Conservation (phyloP, 2,329 filamentous ascomycete genomes). For the Penicillium occitanis region DNA sequence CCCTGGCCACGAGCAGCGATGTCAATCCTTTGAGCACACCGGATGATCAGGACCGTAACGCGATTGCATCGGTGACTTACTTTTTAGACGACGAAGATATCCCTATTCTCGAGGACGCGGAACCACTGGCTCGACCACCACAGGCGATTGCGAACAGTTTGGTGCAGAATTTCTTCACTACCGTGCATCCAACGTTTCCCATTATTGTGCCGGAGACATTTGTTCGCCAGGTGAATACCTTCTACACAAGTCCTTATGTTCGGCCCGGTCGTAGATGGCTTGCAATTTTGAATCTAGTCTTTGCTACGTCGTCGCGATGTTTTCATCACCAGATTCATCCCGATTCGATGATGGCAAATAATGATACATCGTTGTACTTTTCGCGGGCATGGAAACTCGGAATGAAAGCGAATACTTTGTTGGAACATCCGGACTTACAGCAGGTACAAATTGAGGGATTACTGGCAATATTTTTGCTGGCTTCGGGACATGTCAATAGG, state of each 20-base stretch:
- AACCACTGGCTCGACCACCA: constrained; percentile 38
- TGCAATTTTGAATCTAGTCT: constrained; percentile 46
- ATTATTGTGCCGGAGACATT: constrained; percentile 44
- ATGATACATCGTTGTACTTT: constrained; percentile 45
- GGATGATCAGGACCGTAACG: constrained; percentile 28
- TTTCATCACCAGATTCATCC: constrained; percentile 31
- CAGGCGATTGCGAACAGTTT: constrained; percentile 41
- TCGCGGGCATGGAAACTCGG: constrained; percentile 44
- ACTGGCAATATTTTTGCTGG: constrained; percentile 43
- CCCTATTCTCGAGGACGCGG: constrained; percentile 35
- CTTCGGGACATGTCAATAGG: constrained; percentile 46
- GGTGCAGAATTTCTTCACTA: constrained; percentile 41
- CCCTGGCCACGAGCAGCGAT: background rate
- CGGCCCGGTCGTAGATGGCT: constrained; percentile 43
- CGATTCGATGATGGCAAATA: constrained; percentile 28
- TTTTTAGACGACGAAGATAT: constrained; percentile 44
- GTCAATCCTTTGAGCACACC: constrained; percentile 7
- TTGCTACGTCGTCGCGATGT: constrained; percentile 45
- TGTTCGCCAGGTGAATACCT: constrained; percentile 39
- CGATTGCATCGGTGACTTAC: constrained; percentile 38
- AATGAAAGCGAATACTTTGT: constrained; percentile 36
- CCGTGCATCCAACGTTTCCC: constrained; percentile 44
- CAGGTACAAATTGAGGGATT: constrained; percentile 46
- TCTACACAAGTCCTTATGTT: constrained; percentile 33
- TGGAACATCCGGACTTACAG: constrained; percentile 45